Base-by-base conservation (phyloP, 2,329 filamentous ascomycete genomes). In the Madurella fahalii region DNA sequence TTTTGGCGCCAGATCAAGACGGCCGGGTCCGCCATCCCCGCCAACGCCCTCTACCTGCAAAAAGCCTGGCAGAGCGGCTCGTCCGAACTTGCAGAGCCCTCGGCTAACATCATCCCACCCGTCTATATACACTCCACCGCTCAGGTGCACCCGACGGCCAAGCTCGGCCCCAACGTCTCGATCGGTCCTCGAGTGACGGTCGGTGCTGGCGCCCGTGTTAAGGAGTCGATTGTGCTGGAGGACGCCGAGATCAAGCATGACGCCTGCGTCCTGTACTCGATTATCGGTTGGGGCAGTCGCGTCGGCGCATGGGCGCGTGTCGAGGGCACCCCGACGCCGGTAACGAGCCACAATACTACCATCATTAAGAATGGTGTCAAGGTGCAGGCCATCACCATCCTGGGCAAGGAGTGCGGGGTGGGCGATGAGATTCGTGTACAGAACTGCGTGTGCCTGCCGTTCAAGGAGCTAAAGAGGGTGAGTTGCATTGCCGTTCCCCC, bases 1-100 rank as follows among this genome's bases (percentile, higher is more conserved):
- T 99, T 99, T 74, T 99, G 94, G 94, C 90, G 94, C 65, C 94
- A 99, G 79, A 97, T 99, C 82, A 99, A 99, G 83, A 96, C 94
- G 1, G 94, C 94, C 57, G 94, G 94, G 57, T 97, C 93, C 5
- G 94, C 94, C 47, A 91, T 99, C 30, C 94, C 94, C 15, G 94
- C 94, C 60, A 97, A 97, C 68, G 94, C 94, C 13, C 82, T 99
- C 34, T 99, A 99, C 75, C 84, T 99, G 52, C 90, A 95, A 71
- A 90, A 96, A 77, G 93, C 94, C 17, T 87, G 87, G 78, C 93
- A 97, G 74, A 82, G 79, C 43, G 84, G 85, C 63, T 90, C 89
- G 40, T 79, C 84, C 50, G 93, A 96, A 76, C 86, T 97, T 50
- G 85, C 90, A 12, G 77, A 84, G 60, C 88, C 92, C 31, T 94